These are phyloP conservation scores for Candida buenavistaensis DNA, from an alignment of 1,139 yeast species.

Conservation along the genomic window DNA sequence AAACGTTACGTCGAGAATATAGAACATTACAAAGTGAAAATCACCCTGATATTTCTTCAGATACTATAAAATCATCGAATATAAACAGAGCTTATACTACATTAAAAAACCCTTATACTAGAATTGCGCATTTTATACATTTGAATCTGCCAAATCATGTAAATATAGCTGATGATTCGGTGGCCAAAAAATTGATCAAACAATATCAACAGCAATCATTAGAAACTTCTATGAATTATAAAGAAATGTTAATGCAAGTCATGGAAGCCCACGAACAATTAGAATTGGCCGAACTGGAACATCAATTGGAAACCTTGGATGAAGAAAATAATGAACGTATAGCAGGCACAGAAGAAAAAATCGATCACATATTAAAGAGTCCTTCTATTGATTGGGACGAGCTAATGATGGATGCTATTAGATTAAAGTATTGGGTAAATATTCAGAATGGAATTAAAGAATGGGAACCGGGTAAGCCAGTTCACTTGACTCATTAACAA, in stretches of 20 bases:
- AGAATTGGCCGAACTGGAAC: conserved; percentile 59
- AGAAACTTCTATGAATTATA: conserved; percentile 43
- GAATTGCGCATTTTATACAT: conserved; percentile 47
- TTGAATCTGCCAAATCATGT: conserved; percentile 38
- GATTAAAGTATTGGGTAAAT: conserved; percentile 82
- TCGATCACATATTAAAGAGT: conserved; percentile 28
- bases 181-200: conserved; percentile 36
- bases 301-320: conserved; percentile 55
- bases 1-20: conserved; percentile 68
- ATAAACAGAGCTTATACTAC: conserved; percentile 78
- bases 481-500: conserved; percentile 56
- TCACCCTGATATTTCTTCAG: conserved; percentile 70
- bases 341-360: conserved; percentile 30
- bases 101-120: conserved; percentile 63
- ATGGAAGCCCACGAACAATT: conserved; percentile 79
- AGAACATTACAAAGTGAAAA: conserved; percentile 66
- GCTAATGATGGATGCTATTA: conserved; percentile 67
- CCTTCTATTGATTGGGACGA: conserved; percentile 44
- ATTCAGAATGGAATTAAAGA: conserved; percentile 72
- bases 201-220: conserved; percentile 31
- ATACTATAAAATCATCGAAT: conserved; percentile 38
- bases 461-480: conserved; percentile 74
- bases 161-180: conserved; percentile 43
- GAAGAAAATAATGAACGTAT: conserved; percentile 59
- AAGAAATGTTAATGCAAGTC: conserved; percentile 66